Conservation (phyloP, 306 rosid genomes). For the Cucurbita ficifolia region DNA sequence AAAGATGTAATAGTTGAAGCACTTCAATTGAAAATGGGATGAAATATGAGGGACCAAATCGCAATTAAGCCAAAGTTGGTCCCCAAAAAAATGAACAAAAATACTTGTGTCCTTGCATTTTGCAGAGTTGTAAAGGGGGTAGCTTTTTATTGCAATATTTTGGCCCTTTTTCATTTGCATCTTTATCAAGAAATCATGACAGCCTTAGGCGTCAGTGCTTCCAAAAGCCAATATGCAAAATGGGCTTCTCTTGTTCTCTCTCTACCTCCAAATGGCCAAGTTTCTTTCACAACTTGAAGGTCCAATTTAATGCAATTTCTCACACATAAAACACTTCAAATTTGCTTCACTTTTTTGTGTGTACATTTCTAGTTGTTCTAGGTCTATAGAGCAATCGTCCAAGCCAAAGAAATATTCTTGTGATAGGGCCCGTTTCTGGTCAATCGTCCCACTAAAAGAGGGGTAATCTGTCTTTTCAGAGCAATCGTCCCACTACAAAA, state of each 20-base stretch:
- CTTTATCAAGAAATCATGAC: background rate
- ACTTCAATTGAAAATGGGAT: background rate
- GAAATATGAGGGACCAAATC: background rate
- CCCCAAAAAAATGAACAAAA: background rate
- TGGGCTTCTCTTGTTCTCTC: background rate
- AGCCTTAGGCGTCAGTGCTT: background rate
- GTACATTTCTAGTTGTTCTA: too few species aligned
- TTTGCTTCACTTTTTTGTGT: background rate
- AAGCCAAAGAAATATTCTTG: too few species aligned
- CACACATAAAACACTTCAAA: background rate
- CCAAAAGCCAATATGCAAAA: background rate
- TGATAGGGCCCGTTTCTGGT: too few species aligned
- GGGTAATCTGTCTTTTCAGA: too few species aligned
- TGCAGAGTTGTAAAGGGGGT: background rate
- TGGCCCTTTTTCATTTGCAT: background rate
- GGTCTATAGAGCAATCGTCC: too few species aligned
- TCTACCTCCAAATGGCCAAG: background rate
- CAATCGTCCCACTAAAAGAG: too few species aligned
- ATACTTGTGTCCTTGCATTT: background rate
- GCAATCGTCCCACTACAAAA: too few species aligned
- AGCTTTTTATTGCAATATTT: background rate
- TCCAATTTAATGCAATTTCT: background rate
- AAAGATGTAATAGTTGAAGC: background rate
- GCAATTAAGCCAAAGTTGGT: background rate
- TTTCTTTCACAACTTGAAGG: background rate